phyloP scores from a whole-genome alignment of 106 monocot species.

The Dactylorhiza incarnata region DNA sequence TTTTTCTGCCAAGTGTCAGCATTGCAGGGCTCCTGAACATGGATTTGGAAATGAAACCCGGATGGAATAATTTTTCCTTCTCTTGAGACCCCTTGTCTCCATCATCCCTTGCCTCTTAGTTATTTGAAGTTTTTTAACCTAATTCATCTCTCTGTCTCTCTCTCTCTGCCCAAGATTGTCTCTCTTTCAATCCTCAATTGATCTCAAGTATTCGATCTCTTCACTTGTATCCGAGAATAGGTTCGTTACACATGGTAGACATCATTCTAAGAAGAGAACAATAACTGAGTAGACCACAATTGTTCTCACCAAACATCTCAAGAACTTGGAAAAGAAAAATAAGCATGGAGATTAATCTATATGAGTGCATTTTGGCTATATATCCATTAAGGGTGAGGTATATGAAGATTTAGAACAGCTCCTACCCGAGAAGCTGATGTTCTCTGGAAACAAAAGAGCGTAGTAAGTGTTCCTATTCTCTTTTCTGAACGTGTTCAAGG shows the following conservation, averaged over 20 bases:
- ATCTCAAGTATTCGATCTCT: too few relatives aligned
- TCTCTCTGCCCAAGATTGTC: too few relatives aligned
- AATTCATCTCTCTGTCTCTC: too few relatives aligned
- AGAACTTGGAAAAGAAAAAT: background rate
- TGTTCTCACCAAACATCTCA: background rate
- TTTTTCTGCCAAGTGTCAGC: too few relatives aligned
- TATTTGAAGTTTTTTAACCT: too few relatives aligned
- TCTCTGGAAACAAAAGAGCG: background rate
- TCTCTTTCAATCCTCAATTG: too few relatives aligned
- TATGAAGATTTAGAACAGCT: background rate
- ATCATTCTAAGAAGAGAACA: background rate
- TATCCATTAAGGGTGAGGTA: background rate
- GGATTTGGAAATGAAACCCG: too few relatives aligned
- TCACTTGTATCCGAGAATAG: too few relatives aligned
- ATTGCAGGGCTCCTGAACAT: too few relatives aligned
- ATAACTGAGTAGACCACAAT: background rate
- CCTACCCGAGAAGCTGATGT: background rate
- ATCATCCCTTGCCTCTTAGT: too few relatives aligned
- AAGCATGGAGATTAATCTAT: background rate
- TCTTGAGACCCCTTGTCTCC: too few relatives aligned
- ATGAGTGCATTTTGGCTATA: background rate
- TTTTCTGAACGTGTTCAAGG: background rate
- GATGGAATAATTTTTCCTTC: too few relatives aligned
- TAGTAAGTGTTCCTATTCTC: background rate
- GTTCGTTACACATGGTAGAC: background rate